These are phyloP conservation scores for Biscogniauxia sp. DNA, from an alignment of 2,329 filamentous ascomycete species.

Conservation along the genomic window DNA sequence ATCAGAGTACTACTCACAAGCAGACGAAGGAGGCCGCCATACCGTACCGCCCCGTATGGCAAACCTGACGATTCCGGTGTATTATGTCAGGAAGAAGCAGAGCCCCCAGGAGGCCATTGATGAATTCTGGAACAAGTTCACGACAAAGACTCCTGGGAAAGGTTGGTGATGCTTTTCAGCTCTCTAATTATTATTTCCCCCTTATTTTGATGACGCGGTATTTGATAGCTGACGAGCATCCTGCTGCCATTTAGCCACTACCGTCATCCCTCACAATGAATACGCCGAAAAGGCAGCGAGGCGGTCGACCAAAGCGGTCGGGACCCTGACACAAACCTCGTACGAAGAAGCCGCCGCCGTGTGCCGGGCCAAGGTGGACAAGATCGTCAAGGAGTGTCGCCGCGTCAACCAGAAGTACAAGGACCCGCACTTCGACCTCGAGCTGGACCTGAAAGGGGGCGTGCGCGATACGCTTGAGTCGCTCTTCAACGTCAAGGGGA, in stretches of 20 bases:
- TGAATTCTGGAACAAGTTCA: constrained; percentile 72
- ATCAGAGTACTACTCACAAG: constrained; percentile 12
- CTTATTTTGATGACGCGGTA: not conserved
- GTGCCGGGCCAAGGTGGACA: constrained; percentile 63
- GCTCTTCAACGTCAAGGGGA: constrained; percentile 36
- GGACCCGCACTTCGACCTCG: constrained; percentile 84
- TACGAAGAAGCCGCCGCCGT: constrained; percentile 70
- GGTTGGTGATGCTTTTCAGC: constrained; percentile 35
- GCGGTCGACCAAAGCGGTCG: constrained; percentile 51
- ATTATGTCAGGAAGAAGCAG: constrained; percentile 42
- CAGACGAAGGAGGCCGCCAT: constrained; percentile 17
- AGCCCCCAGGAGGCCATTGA: constrained; percentile 67
- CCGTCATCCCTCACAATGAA: constrained; percentile 66
- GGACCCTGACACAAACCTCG: constrained; percentile 57
- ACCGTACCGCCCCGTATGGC: too few species aligned
- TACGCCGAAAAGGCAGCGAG: constrained; percentile 61
- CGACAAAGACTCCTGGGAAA: constrained; percentile 68
- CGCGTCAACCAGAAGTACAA: constrained; percentile 82
- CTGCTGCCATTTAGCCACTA: constrained; percentile 49
- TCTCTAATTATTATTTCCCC: not conserved
- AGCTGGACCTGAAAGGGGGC: constrained; percentile 67
- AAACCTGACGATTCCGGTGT: constrained; percentile 19
- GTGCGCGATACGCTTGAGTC: constrained; percentile 49
- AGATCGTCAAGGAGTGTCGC: constrained; percentile 64
- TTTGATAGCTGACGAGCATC: not conserved